These are phyloP conservation scores for Suhomyces kilbournensis DNA, from an alignment of 805 yeast genomes.

Conservation along the genomic window DNA sequence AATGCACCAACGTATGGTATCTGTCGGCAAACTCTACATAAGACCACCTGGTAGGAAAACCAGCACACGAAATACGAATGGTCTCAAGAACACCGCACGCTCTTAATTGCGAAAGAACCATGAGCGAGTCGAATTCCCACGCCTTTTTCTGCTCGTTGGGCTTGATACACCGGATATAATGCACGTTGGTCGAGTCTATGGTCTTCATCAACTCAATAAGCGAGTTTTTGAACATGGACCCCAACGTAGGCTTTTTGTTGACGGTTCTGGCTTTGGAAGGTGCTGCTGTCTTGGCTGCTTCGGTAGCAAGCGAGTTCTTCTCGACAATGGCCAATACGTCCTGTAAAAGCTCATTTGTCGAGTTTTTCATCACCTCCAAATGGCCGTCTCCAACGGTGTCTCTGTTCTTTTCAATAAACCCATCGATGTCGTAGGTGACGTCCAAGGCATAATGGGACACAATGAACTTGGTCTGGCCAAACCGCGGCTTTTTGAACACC, in stretches of 20 bases:
- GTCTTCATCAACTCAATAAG: constrained; percentile 90
- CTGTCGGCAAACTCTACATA: constrained; percentile 90
- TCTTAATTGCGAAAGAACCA: constrained; percentile 92
- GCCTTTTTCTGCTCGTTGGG: constrained; percentile 93
- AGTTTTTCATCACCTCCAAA: constrained; percentile 71
- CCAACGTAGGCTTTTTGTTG: constrained; percentile 84
- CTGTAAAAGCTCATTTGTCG: constrained; percentile 63
- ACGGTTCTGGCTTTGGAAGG: constrained; percentile 33
- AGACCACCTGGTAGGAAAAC: constrained; percentile 95
- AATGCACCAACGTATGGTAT: constrained; percentile 77
- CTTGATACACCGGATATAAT: constrained; percentile 94
- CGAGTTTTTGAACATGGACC: constrained; percentile 89
- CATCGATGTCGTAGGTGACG: constrained; percentile 87
- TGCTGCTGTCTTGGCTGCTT: constrained; percentile 32
- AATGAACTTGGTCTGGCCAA: constrained; percentile 86
- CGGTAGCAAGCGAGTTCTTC: constrained; percentile 50
- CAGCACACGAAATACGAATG: constrained; percentile 93
- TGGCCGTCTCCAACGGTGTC: constrained; percentile 98
- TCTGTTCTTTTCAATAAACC: constrained; percentile 94
- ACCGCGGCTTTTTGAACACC: constrained; percentile 88
- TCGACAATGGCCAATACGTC: constrained; percentile 67
- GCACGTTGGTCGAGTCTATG: constrained; percentile 91
- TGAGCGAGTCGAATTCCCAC: constrained; percentile 92
- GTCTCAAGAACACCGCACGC: constrained; percentile 99
- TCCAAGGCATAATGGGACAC: constrained; percentile 94